Conservation (phyloP, 305 asterid species). For the Plantago rigida region DNA sequence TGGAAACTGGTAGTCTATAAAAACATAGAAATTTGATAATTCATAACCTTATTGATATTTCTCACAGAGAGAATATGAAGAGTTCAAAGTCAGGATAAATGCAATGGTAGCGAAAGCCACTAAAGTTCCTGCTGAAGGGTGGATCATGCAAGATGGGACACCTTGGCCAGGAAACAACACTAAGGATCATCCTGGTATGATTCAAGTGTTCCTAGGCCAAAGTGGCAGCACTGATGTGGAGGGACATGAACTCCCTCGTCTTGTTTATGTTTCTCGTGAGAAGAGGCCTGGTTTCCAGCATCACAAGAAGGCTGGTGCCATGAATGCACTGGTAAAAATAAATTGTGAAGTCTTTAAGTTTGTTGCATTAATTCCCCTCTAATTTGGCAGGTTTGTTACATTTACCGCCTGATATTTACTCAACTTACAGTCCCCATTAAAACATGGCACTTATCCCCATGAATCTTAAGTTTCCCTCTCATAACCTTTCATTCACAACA, state of each 20-base stretch:
- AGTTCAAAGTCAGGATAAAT: slow-evolving; percentile 76
- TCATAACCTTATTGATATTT: slow-evolving; percentile 13
- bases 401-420: neutral
- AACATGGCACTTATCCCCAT: neutral
- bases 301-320: slow-evolving; percentile 96
- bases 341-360: slow-evolving; percentile 19
- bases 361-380: too few species aligned
- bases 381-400: too few species aligned
- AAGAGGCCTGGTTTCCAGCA: slow-evolving; percentile 95
- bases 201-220: slow-evolving; percentile 92
- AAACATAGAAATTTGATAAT: neutral
- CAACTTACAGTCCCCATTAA: neutral
- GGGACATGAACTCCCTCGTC: slow-evolving; percentile 91
- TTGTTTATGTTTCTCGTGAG: slow-evolving; percentile 96
- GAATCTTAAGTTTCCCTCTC: neutral
- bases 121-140: slow-evolving; percentile 83
- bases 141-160: slow-evolving; percentile 99
- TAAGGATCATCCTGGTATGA: slow-evolving; percentile 96
- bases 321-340: slow-evolving; percentile 81
- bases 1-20: neutral
- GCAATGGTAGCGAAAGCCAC: slow-evolving; percentile 92
- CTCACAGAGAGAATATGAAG: slow-evolving; percentile 87
- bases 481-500: neutral
- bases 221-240: slow-evolving; percentile 83
- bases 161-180: slow-evolving; percentile 99